A percentile compares a stretch with the other conserved stretches of the same genome.
These are phyloP conservation scores for Striga hermonthica DNA, from an alignment of 305 asterid genomes.

Conservation along the genomic window DNA sequence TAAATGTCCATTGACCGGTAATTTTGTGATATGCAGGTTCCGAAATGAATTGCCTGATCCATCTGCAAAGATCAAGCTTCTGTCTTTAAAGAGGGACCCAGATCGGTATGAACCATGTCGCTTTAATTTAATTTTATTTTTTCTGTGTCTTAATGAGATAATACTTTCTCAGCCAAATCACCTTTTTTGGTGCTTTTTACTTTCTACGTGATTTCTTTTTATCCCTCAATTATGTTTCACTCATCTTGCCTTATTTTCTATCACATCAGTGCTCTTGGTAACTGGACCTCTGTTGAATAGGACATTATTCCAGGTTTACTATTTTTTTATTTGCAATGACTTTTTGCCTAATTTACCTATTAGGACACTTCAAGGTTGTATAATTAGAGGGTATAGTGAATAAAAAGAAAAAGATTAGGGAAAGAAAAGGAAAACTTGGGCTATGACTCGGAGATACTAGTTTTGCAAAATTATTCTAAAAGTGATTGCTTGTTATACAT, in stretches of 20 bases:
- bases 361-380: not conserved
- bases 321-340: not conserved
- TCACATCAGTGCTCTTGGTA: not conserved
- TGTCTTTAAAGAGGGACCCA: constrained; percentile 67
- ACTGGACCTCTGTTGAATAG: not conserved
- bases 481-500: too few relatives aligned
- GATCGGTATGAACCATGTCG: constrained; percentile 59
- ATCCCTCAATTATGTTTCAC: not conserved
- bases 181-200: constrained; percentile 1
- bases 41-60: constrained; percentile 97
- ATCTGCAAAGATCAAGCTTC: constrained; percentile 91
- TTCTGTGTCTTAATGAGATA: constrained; percentile 12
- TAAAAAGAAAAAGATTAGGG: not conserved
- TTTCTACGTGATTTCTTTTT: constrained; percentile 7
- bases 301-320: not conserved
- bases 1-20: constrained; percentile 27
- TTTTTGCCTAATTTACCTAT: not conserved
- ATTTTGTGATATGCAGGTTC: constrained; percentile 57
- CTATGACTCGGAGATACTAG: too few relatives aligned
- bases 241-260: not conserved
- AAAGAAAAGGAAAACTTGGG: too few relatives aligned
- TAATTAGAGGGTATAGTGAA: not conserved
- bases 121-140: constrained; percentile 17
- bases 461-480: too few relatives aligned
- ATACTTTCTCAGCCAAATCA: constrained; percentile 1